Base-by-base conservation (phyloP, 2,329 filamentous ascomycete species). In the Stemphylium lycopersici region DNA sequence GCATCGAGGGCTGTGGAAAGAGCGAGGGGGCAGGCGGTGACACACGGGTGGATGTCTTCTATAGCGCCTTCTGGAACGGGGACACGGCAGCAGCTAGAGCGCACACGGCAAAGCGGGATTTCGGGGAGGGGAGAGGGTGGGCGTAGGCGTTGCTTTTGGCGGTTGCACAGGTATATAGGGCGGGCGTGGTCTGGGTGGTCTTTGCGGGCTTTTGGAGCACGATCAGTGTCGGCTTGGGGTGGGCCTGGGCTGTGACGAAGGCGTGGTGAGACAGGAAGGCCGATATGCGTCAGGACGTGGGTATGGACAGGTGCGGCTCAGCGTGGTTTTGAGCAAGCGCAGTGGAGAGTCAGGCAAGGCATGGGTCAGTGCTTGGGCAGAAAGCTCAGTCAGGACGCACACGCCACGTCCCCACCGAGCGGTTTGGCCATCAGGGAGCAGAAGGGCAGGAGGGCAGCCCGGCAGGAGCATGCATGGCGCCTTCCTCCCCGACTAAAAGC, bases 241-340 rank as follows among this genome's bases (percentile, higher is more conserved):
- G 52, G 49, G 53, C 50, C 47, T 53, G 42, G 55, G 55, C 48
- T 52, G 46, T 55, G 55, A 49, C 44, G 61, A 41, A 39, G 55
- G 46, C 48, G 60, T 55, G 41, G 63, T 65, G 63, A 68, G 64
- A 68, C 64, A 58, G 52, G 24, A 37, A 48, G 59, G 56, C 49
- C 57, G 43, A 52, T 56, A 36, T 47, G 62, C 56, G 50, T 55
- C 55, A 55, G 61, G 49, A 58, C 61, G 59, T 58, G 55, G 56
- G 59, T 53, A 49, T 43, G 33, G 51, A 43, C 43, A 59, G 56
- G 67, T 69, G 69, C 70, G 71, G 68, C 71, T 72, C 69, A 64
- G 69, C 65, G 67, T 71, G 68, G 68, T 73, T 74, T 72, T 72
- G 71, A 74, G 70, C 56, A 63, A 64, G 59, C 56, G 48, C 42